These are phyloP conservation scores for Crithidia bombi DNA, from an alignment of 208 protist species.

Conservation along the genomic window DNA sequence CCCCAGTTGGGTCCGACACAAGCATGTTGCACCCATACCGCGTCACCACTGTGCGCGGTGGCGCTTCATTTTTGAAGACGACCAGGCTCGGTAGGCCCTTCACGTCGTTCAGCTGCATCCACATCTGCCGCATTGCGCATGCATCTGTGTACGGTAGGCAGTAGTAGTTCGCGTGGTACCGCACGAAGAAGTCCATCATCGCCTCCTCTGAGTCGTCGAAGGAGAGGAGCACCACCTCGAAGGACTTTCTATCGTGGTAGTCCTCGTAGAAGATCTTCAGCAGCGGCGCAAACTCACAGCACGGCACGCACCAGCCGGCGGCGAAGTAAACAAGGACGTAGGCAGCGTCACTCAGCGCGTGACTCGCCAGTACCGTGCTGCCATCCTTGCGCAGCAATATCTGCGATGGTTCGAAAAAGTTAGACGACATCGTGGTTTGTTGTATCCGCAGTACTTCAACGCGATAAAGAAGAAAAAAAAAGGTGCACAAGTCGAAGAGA, in stretches of 20 bases:
- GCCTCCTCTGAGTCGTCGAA: conserved; percentile 22
- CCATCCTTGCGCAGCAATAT: conserved; percentile 51
- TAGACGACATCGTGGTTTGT: background rate
- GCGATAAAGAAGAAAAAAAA: conserved; percentile 14
- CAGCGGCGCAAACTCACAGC: conserved; percentile 71
- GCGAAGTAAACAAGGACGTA: conserved; percentile 73
- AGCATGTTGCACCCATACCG: conserved; percentile 14
- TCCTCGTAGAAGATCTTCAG: conserved; percentile 60
- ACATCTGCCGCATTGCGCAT: background rate
- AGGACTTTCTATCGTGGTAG: conserved; percentile 8
- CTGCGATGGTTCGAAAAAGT: conserved; percentile 11
- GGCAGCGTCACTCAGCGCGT: conserved; percentile 3
- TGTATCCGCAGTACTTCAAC: too few species aligned
- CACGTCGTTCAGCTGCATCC: conserved; percentile 8
- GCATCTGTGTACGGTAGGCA: conserved; percentile 39
- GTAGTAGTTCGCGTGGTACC: conserved; percentile 24
- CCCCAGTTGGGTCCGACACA: background rate
- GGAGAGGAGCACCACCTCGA: conserved; percentile 13
- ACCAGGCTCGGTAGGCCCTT: conserved; percentile 23
- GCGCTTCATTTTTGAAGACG: conserved; percentile 45
- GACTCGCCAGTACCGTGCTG: conserved; percentile 18
- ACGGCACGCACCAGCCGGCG: conserved; percentile 85
- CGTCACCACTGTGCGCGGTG: conserved; percentile 28
- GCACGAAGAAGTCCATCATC: conserved; percentile 39
- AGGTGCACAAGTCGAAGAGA: conserved; percentile 6